phyloP scores from a whole-genome alignment of 208 protist species.

The Crithidia sp. region DNA sequence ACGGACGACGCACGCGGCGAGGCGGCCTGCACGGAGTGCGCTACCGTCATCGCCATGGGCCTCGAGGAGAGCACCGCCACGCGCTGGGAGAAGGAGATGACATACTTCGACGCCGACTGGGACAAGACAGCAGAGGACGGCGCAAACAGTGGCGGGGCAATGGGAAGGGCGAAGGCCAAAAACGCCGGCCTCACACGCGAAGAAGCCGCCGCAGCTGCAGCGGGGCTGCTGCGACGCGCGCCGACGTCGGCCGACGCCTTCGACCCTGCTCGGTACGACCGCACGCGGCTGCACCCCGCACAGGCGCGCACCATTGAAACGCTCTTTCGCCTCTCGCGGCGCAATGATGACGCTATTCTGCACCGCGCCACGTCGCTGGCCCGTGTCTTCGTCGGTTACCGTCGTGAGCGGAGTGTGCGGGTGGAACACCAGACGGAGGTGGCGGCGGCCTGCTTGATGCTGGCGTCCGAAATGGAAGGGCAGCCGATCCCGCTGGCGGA shows the following conservation, averaged over 20 bases:
- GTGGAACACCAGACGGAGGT: slow-evolving; percentile 59
- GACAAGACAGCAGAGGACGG: slow-evolving; percentile 33
- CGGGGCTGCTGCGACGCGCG: slow-evolving; percentile 29
- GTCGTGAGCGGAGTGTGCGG: slow-evolving; percentile 56
- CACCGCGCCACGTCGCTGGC: slow-evolving; percentile 53
- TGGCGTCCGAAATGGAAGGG: slow-evolving; percentile 57
- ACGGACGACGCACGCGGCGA: slow-evolving; percentile 79
- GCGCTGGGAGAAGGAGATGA: slow-evolving; percentile 73
- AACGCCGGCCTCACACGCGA: slow-evolving; percentile 30
- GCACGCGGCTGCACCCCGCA: slow-evolving; percentile 48
- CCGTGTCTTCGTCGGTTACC: slow-evolving; percentile 51
- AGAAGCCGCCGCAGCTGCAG: slow-evolving; percentile 43
- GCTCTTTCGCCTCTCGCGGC: slow-evolving; percentile 53
- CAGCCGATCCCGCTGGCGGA: slow-evolving; percentile 68
- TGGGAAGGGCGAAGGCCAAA: slow-evolving; percentile 19
- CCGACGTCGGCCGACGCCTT: background rate
- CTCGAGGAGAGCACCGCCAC: slow-evolving; percentile 76
- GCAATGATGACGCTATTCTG: slow-evolving; percentile 39
- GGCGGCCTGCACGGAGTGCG: slow-evolving; percentile 81
- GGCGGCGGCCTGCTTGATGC: slow-evolving; percentile 72
- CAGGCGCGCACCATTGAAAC: slow-evolving; percentile 60
- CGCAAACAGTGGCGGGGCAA: slow-evolving; percentile 3
- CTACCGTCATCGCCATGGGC: slow-evolving; percentile 76
- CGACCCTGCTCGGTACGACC: slow-evolving; percentile 36
- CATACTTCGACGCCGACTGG: slow-evolving; percentile 67